A percentile compares a stretch with the other conserved stretches of the same genome.
Conservation (phyloP, 371 early-diverging fungal genomes). For the Rhizopus microsporus region DNA sequence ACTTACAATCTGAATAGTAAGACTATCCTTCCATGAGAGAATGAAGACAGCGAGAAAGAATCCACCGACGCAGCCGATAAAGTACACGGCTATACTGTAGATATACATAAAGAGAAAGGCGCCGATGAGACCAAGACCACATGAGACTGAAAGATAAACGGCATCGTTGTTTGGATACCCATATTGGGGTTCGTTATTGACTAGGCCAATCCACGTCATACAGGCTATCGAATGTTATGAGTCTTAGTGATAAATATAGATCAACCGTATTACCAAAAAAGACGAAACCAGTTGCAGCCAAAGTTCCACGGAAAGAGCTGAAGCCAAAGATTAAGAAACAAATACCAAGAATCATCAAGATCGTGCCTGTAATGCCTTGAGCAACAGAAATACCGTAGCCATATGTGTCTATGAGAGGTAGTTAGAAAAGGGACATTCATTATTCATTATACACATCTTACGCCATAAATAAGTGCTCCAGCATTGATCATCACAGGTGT, state of each 20-base stretch:
- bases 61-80: conserved; percentile 46
- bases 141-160: conserved; percentile 27
- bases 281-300: conserved; percentile 38
- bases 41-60: conserved; percentile 49
- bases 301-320: conserved; percentile 30
- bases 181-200: conserved; percentile 38
- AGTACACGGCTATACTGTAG: conserved; percentile 33
- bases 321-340: conserved; percentile 40
- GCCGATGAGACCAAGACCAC: conserved; percentile 30
- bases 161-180: conserved; percentile 34
- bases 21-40: conserved; percentile 49
- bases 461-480: conserved; percentile 37
- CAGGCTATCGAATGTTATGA: conserved; percentile 17
- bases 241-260: not conserved
- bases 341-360: conserved; percentile 33
- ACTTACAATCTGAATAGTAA: conserved; percentile 50
- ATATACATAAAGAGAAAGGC: conserved; percentile 32
- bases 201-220: conserved; percentile 45
- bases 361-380: conserved; percentile 36
- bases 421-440: not conserved
- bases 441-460: conserved; percentile 4
- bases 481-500: conserved; percentile 27
- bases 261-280: conserved; percentile 32
- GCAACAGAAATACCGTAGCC: conserved; percentile 36
- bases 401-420: conserved; percentile 26